These are phyloP conservation scores for Taphrina betulina DNA, from an alignment of 1,139 yeast species.

Conservation along the genomic window DNA sequence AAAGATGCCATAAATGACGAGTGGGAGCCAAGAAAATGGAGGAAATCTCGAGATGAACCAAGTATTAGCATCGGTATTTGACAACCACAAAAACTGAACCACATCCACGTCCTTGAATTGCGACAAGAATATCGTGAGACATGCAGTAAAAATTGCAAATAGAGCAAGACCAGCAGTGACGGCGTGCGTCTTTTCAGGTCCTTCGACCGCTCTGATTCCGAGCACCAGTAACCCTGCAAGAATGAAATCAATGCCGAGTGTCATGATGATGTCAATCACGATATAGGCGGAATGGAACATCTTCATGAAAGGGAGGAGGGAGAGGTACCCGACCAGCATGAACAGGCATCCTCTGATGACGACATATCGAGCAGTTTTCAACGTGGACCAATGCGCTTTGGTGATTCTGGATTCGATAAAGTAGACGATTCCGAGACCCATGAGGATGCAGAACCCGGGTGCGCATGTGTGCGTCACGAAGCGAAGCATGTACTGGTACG, in stretches of 20 bases:
- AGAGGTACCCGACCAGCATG: conserved; percentile 14
- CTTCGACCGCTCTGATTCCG: conserved; percentile 3
- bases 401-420: conserved; percentile 23
- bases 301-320: conserved; percentile 6
- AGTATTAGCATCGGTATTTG: conserved; percentile 3
- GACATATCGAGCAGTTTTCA: conserved; percentile 16
- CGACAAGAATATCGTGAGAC: conserved; percentile 11
- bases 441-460: conserved; percentile 35
- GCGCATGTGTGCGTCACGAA: conserved; percentile 31
- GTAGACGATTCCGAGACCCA: conserved; percentile 31
- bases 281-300: conserved; percentile 1
- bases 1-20: conserved; percentile 26
- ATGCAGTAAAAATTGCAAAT: conserved; percentile 9
- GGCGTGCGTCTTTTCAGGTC: background rate
- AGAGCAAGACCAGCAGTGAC: conserved; percentile 14
- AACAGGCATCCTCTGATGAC: conserved; percentile 21
- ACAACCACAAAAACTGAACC: conserved; percentile 21
- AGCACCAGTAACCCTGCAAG: conserved; percentile 16
- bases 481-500: conserved; percentile 25
- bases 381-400: conserved; percentile 12
- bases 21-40: conserved; percentile 25
- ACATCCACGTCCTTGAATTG: background rate
- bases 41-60: conserved; percentile 25
- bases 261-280: conserved; percentile 20
- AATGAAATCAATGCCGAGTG: conserved; percentile 28